Evolutionary conservation across 768 basidiomycete genomes (phyloP), one percentile per base, ranked within the genome.

Genomic region (Lactifluus piperatus): DNA sequence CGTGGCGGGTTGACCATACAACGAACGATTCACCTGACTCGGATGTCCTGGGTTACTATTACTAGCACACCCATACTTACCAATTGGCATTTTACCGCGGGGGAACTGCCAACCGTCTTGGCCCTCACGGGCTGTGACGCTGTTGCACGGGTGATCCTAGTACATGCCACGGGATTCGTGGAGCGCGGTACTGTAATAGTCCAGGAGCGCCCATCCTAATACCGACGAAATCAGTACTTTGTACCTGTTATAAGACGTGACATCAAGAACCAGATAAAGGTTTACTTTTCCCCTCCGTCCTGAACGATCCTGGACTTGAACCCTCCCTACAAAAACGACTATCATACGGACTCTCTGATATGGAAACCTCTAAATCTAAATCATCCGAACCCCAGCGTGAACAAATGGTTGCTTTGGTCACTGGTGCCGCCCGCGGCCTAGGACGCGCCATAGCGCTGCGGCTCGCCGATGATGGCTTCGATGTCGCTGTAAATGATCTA

Each of bases 401-500:
- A n/a, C 24, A 57, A 50, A 48, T 48, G 2, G 65, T 66, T n/a
- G 66, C 66, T 13, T 29, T 67, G 10, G 44, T 67, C 46, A 67
- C 66, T 8, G 66, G 66, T 34, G 55, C 60, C 3, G 60, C 66
- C n/a, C 57, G 63, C 4, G 66, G 60, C 11, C 58, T 67, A 29
- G 66, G 66, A 9, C 51, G 51, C 20, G 54, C 20, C 4, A 67
- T 67, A 46, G 63, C 66, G 6, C 53, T 66, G 22, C 66, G 63
- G 18, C 63, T 67, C 32, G 66, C 66, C 6, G 34, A 58, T 9
- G 66, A 66, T 27, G 60, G 63, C 6, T 57, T 43, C 29, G 63
- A 66, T 29, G 27, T 67, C 3, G 55, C 55, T 4, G 54, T 66
- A 43, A 66, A 57, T n/a, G 66, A 64, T 55, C 13, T 66, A 11